phyloP scores from a whole-genome alignment of 192 early-diverging fungal genomes.

The Coemansia sp. region DNA sequence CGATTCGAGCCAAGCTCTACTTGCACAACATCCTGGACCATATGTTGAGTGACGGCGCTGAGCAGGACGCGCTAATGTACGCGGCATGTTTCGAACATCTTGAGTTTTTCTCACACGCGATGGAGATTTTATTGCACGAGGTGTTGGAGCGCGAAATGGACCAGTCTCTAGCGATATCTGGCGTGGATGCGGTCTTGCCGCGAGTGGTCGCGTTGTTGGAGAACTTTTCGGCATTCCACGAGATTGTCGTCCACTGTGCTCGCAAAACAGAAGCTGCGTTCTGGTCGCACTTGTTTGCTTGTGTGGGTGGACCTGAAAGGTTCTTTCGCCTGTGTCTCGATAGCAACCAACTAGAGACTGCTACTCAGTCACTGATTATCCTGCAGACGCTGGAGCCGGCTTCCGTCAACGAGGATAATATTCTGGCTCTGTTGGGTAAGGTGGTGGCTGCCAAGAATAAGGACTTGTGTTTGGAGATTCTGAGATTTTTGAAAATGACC shows the following conservation, averaged over 20 bases:
- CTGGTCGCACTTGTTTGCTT: slow-evolving; percentile 87
- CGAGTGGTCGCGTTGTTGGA: slow-evolving; percentile 76
- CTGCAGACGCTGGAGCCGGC: slow-evolving; percentile 87
- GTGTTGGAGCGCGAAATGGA: slow-evolving; percentile 84
- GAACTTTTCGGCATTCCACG: slow-evolving; percentile 74
- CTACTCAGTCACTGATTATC: slow-evolving; percentile 91
- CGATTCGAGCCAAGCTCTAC: slow-evolving; percentile 47
- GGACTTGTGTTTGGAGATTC: slow-evolving; percentile 36
- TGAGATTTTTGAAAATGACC: slow-evolving; percentile 40
- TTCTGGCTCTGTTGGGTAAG: slow-evolving; percentile 32
- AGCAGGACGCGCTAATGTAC: slow-evolving; percentile 54
- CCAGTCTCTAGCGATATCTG: background rate
- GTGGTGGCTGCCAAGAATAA: slow-evolving; percentile 18
- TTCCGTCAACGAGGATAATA: slow-evolving; percentile 16
- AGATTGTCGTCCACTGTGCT: slow-evolving; percentile 93
- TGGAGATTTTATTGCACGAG: slow-evolving; percentile 90
- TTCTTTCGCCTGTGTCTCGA: slow-evolving; percentile 85
- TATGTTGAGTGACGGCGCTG: slow-evolving; percentile 32
- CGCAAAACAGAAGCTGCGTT: slow-evolving; percentile 94
- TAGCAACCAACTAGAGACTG: slow-evolving; percentile 71
- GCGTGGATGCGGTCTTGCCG: slow-evolving; percentile 63
- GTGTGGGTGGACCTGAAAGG: slow-evolving; percentile 79
- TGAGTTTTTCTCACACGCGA: slow-evolving; percentile 87
- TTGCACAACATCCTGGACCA: slow-evolving; percentile 43
- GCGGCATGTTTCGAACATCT: slow-evolving; percentile 68